Evolutionary conservation across 805 yeast species (phyloP), one percentile per base, ranked within the genome.

Genomic region (Candida silvicultrix): DNA sequence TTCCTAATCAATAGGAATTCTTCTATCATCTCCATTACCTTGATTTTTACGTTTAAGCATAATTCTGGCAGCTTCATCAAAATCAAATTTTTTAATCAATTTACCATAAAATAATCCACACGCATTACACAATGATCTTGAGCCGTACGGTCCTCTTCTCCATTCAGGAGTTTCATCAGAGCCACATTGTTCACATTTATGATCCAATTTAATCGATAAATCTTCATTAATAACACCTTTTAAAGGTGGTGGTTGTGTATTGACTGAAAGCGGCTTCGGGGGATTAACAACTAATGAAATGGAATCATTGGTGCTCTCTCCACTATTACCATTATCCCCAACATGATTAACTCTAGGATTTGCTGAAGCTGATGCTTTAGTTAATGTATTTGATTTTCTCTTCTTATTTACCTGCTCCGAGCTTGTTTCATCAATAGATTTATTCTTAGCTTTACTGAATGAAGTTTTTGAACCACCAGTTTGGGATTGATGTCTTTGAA

Each of bases 141-240:
- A 78, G 0, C 96, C 95, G 47, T 78, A 75, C 1, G 96, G 96
- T 0, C 97, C 97, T 49, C 84, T 72, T 59, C 97, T 74, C 97
- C 97, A 89, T 63, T 90, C 97, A 0, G 97, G 97, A 0, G 96
- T 86, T 41, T 78, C 80, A 25, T 71, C 71, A 2, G 83, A 78
- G 0, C 83, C 82, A 66, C 97, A 89, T 54, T 89, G 96, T 32
- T 68, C 58, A 56, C 92, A 85, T 9, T 61, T 51, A 22, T 49
- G 54, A 20, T 45, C 44, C 1, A 40, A 2, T 20, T 40, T 52
- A 1, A 48, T 23, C 8, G 56, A 51, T 18, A 57, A 43, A 1
- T 51, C 57, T 29, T 54, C 56, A 37, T 52, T 52, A 15, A 51
- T 40, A 2, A 32, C 40, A 14, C 47, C 52, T 31, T 50, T 51